Conservation (phyloP, 495 filamentous ascomycete genomes). For the Hypoxylon fragiforme region DNA sequence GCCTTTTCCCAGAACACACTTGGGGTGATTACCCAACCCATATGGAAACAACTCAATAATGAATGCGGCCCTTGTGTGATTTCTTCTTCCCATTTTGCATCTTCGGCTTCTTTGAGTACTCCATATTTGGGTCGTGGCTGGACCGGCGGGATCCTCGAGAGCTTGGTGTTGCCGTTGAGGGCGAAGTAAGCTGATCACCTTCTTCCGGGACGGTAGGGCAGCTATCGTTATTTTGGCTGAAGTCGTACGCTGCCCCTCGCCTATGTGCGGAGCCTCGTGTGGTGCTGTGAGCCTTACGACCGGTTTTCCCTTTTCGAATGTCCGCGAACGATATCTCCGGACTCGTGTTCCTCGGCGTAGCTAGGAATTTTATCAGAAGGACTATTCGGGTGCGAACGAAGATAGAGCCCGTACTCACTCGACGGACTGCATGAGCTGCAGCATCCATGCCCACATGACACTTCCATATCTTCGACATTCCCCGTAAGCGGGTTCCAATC, state of each 20-base stretch:
- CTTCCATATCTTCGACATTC: conserved; percentile 40
- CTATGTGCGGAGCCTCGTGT: conserved; percentile 25
- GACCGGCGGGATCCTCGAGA: conserved; percentile 27
- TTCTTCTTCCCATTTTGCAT: conserved; percentile 34
- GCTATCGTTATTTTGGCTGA: conserved; percentile 21
- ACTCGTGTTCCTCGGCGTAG: conserved; percentile 28
- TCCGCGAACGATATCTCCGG: conserved; percentile 38
- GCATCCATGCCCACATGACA: conserved; percentile 48
- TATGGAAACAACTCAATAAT: conserved; percentile 26
- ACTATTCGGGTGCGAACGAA: not conserved
- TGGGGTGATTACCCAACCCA: conserved; percentile 9
- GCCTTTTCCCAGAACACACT: not conserved
- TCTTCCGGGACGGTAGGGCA: conserved; percentile 33
- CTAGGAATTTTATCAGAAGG: conserved; percentile 23
- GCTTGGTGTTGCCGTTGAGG: conserved; percentile 18
- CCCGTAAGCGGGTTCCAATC: conserved; percentile 42
- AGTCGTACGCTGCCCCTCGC: conserved; percentile 31
- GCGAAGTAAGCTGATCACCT: conserved; percentile 23
- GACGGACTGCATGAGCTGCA: conserved; percentile 45
- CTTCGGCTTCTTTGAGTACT: conserved; percentile 37
- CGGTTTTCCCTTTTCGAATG: conserved; percentile 32
- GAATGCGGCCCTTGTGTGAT: conserved; percentile 33
- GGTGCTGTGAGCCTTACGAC: conserved; percentile 32
- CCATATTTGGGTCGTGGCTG: conserved; percentile 27
- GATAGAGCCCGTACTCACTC: conserved; percentile 26